phyloP scores from a whole-genome alignment of 2,329 filamentous ascomycete species.

The Xylariaceae sp. region DNA sequence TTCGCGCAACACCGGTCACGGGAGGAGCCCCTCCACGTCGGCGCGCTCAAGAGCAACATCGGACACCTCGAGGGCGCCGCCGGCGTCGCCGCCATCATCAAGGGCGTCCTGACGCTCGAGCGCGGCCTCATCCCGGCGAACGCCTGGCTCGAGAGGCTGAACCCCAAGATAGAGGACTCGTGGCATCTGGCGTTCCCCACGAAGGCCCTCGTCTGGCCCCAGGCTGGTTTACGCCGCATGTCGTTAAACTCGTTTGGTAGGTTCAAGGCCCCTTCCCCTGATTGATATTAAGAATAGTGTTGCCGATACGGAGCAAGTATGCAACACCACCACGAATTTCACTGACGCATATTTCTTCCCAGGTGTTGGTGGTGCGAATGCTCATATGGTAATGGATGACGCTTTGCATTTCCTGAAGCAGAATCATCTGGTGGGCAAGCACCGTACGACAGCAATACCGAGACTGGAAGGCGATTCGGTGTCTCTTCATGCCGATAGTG shows the following conservation, averaged over 20 bases:
- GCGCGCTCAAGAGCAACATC: constrained; percentile 14
- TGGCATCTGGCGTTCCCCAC: constrained; percentile 11
- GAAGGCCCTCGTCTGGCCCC: constrained; percentile 7
- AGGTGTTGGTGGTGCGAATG: constrained; percentile 2
- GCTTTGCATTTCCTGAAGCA: constrained; percentile 2
- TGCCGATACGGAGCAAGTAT: no score
- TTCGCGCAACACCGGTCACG: constrained; percentile 6
- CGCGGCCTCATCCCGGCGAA: constrained; percentile 13
- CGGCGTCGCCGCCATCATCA: constrained; percentile 13
- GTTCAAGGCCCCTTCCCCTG: background rate
- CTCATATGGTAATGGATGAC: constrained; percentile 2
- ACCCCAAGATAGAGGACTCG: constrained; percentile 8
- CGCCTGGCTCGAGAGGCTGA: constrained; percentile 10
- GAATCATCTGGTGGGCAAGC: background rate
- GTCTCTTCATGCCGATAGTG: background rate
- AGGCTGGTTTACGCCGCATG: constrained; percentile 11
- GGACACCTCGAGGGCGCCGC: constrained; percentile 13
- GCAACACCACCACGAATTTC: no score
- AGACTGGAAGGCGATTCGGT: background rate
- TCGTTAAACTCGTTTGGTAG: constrained; percentile 7
- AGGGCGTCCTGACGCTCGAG: constrained; percentile 14
- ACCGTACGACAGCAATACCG: background rate
- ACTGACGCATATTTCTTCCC: no score
- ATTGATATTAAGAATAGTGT: no score
- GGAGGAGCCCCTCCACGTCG: constrained; percentile 10